Evolutionary conservation across 495 filamentous ascomycete genomes (phyloP), one percentile per base, ranked within the genome.

Genomic region (Cryomyces minteri): DNA sequence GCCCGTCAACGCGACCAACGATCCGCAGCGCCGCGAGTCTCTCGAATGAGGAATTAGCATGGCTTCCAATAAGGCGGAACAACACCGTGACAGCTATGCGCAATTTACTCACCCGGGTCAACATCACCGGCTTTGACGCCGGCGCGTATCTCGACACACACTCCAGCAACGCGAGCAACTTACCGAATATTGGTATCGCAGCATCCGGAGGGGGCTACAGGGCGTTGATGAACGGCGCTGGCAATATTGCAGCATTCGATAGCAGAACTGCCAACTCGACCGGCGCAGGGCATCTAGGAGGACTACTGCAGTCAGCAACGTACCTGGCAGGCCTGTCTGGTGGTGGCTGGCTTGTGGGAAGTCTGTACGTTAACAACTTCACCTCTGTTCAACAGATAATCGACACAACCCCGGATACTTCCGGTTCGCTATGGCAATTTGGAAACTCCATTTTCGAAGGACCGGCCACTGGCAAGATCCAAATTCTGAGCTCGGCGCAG

Each of bases 281-380:
- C 0, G 60, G 58, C 4, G 49, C 59, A 3, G 87, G 87, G 1
- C 79, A 83, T 39, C 66, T 96, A 39, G 88, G 90, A 46, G 88
- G 88, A 11, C 61, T 95, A 44, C 65, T 95, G 33, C 88, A 96
- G 66, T 69, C 80, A 1, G 62, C 80, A 4, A 95, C 86, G 0
- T 96, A 96, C 58, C 49, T 95, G 11, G 68, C 85, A 12, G 88
- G 84, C 32, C 67, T 95, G 14, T 88, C 82, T 11, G 88, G 88
- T 32, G 90, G 88, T 43, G 74, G 77, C 9, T 96, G 88, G 88
- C 63, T 95, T 8, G 73, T 94, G 8, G 82, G 83, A 5, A 86
- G 80, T 31, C 71, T 96, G 12, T 90, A 76, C 54, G 67, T 79
- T 48, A 96, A 95, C 65, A 96, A 95, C 62, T 96, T 88, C 65